These are phyloP conservation scores for Pittosporum tobira DNA, from an alignment of 129 eudicot species.

Conservation along the genomic window DNA sequence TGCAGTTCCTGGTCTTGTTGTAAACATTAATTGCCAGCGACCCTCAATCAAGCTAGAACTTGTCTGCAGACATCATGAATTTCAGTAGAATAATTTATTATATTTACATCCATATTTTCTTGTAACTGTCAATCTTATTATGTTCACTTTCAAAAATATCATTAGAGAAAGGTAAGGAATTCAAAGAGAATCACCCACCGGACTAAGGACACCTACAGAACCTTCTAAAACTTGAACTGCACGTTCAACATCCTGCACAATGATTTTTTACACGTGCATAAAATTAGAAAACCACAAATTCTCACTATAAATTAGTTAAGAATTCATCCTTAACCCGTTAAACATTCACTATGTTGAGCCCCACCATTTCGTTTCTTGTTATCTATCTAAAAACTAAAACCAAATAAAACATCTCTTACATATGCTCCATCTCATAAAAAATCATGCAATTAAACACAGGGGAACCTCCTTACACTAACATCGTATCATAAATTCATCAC, in stretches of 20 bases:
- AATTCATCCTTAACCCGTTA: background rate
- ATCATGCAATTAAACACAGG: no score
- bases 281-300: background rate
- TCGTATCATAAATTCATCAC: background rate
- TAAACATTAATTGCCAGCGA: constrained; percentile 85
- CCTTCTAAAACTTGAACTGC: constrained; percentile 78
- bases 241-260: constrained; percentile 64
- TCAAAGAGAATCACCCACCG: constrained; percentile 35
- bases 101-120: no score
- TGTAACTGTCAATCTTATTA: no score
- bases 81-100: background rate
- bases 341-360: background rate
- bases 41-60: constrained; percentile 88
- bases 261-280: constrained; percentile 4
- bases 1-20: constrained; percentile 94
- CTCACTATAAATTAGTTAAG: background rate
- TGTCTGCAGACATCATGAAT: constrained; percentile 42
- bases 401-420: background rate
- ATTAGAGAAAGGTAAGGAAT: background rate
- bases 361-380: background rate
- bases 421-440: background rate
- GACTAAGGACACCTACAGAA: constrained; percentile 49
- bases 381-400: background rate
- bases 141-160: no score
- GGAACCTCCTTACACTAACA: background rate